Base-by-base conservation (phyloP, 2,329 filamentous ascomycete species). In the Raffaelea arxii region DNA sequence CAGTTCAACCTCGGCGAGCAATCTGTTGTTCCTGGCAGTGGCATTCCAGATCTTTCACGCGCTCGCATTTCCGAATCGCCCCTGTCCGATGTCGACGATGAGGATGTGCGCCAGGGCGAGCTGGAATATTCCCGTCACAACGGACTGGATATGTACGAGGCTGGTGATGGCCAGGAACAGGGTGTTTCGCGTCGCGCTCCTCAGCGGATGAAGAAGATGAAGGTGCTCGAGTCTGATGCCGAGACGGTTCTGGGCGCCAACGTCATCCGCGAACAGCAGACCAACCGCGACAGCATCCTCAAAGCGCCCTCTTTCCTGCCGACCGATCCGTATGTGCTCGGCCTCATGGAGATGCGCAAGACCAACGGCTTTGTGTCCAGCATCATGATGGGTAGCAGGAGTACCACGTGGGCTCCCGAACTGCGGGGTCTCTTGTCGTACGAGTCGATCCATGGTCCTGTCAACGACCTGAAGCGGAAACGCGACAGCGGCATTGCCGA, bases 341-440 rank as follows among this genome's bases (percentile, higher is more conserved):
- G 88, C 27, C 70, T 98, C 21, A 84, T 95, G 71, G 87, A 90
- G 56, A 84, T 96, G 76, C 92, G 96, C 63, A 89, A 85, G 67
- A 88, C 78, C 46, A 91, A 92, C 46, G 86, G 82, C 35, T 97
- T 98, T 57, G 86, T 96, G 18, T 86, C 84, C 4, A 90, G 80
- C 56, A 82, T 95, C 52, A 82, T 96, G 67, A 82, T 86, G 44
- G 87, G 90, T 51, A 86, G 82, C 32, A 80, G 86, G 52, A 82
- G 82, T 55, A 75, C 78, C 54, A 79, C 78, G 37, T 96, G 89
- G 90, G 91, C 91, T 4, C 91, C 91, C 1, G 92, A 98, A 65
- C 75, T 98, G 19, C 83, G 87, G 50, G 88, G 85, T n/a, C 80
- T 98, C 57, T 71, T 97, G n/a, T 94, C 89, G 2, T 71, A 96